Evolutionary conservation across 495 filamentous ascomycete genomes (phyloP), one percentile per base, ranked within the genome.

Genomic region (Penicillium antarcticum): DNA sequence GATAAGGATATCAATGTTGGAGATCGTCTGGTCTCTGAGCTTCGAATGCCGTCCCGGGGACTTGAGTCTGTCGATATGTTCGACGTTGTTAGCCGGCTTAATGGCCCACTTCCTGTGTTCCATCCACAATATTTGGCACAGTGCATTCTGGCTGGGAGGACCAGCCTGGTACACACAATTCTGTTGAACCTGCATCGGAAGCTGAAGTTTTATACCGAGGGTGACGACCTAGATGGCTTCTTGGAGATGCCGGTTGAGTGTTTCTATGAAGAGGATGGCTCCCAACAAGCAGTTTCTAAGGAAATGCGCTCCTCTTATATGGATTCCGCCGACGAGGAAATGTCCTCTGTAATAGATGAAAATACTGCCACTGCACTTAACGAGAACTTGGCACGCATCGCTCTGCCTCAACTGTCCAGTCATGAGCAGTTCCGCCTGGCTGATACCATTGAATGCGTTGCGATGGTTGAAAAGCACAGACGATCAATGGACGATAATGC

Each of bases 401-500:
- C 84, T 29, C 61, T 97, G n/a, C 88, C 90, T 5, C 87, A 92
- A 61, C 77, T 97, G 1, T 90, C 92, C 1, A 86, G 87, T 42
- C 86, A 87, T 44, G 91, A 96, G 56, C 92, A 97, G 63, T 92
- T 95, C 52, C 87, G 88, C 52, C 73, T 97, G 5, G 87, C 86
- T 2, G 86, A 92, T 62, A 95, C 91, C 19, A 79, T 96, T 52
- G 91, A 96, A 67, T 96, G 92, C 53, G 81, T 89, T 39, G 88
- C 88, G 8, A 82, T 88, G 12, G 91, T 95, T 0, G 89, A 92
- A 58, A 90, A 92, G 68, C 89, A 97, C 61, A 80, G 89, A 34
- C 80, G 91, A 4, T 95, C 92, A 12, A 89, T 96, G 72, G 92
- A 97, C 66, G 88, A 89, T 59, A 96, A 95, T 65, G 92, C 88